Evolutionary conservation across 2,329 filamentous ascomycete species (phyloP).

Genomic region (Epicoccum nigrum): DNA sequence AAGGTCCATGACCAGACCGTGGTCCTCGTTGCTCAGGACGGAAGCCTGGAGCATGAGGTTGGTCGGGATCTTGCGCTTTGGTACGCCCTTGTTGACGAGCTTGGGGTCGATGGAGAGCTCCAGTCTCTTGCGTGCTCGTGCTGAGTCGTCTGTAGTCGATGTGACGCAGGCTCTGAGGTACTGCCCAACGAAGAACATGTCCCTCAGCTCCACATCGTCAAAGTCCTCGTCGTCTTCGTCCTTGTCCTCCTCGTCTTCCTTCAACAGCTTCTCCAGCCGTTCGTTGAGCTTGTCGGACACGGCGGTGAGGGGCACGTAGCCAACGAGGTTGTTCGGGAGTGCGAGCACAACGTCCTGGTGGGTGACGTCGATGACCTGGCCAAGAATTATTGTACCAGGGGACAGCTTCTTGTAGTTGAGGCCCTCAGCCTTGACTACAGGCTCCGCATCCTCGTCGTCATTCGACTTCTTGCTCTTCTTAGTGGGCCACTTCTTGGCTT

Average conservation of each 20-base stretch:
- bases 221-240: conserved; percentile 55
- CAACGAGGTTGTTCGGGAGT: conserved; percentile 89
- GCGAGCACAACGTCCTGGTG: conserved; percentile 78
- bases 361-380: conserved; percentile 82
- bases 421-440: conserved; percentile 75
- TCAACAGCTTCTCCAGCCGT: conserved; percentile 71
- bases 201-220: conserved; percentile 71
- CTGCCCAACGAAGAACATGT: conserved; percentile 82
- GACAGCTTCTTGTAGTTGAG: conserved; percentile 90
- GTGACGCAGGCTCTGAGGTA: conserved; percentile 85
- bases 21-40: conserved; percentile 91
- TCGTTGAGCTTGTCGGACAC: conserved; percentile 80
- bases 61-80: conserved; percentile 72
- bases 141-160: conserved; percentile 73
- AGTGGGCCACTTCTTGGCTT: conserved; percentile 60
- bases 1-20: conserved; percentile 91
- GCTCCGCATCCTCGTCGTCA: conserved; percentile 52
- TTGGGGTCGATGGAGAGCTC: conserved; percentile 84
- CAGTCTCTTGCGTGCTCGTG: conserved; percentile 77
- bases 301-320: conserved; percentile 90
- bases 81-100: conserved; percentile 77
- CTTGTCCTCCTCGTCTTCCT: conserved; percentile 65
- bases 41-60: conserved; percentile 86
- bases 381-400: conserved; percentile 85
- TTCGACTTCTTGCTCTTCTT: conserved; percentile 51